phyloP scores from a whole-genome alignment of 1,284 basidiomycete genomes.

The Schizopora paradoxa region DNA sequence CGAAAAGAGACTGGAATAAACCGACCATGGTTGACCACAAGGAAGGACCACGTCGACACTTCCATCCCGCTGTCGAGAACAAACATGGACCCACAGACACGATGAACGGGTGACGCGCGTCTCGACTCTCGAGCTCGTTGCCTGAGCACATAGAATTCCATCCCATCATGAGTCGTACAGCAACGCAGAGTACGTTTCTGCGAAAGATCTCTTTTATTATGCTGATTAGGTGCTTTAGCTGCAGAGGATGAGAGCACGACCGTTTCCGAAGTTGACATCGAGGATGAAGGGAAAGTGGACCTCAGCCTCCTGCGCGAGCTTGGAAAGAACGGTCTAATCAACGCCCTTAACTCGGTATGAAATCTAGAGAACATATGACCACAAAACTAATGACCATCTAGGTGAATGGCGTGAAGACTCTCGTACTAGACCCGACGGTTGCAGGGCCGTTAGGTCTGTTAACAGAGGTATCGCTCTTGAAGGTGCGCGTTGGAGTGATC shows the following conservation, averaged over 20 bases:
- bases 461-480: slow-evolving; percentile 86
- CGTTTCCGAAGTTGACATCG: slow-evolving; percentile 17
- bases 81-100: too few relatives aligned
- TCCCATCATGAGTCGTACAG: neutral
- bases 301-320: slow-evolving; percentile 70
- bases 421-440: slow-evolving; percentile 84
- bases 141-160: neutral
- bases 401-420: slow-evolving; percentile 93
- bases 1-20: too few relatives aligned
- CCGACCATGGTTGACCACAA: too few relatives aligned
- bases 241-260: slow-evolving; percentile 23
- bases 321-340: slow-evolving; percentile 70
- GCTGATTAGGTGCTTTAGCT: slow-evolving; percentile 4
- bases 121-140: too few relatives aligned
- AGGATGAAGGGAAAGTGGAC: slow-evolving; percentile 48
- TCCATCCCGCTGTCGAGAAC: too few relatives aligned
- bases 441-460: slow-evolving; percentile 92
- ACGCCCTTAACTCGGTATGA: slow-evolving; percentile 77
- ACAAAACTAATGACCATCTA: slow-evolving; percentile 28
- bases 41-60: too few relatives aligned
- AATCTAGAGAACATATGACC: neutral
- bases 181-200: too few relatives aligned
- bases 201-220: neutral
- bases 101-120: too few relatives aligned
- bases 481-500: slow-evolving; percentile 46